Conservation (phyloP, 805 yeast species). For the Cyberlindnera euphorbiiphila region DNA sequence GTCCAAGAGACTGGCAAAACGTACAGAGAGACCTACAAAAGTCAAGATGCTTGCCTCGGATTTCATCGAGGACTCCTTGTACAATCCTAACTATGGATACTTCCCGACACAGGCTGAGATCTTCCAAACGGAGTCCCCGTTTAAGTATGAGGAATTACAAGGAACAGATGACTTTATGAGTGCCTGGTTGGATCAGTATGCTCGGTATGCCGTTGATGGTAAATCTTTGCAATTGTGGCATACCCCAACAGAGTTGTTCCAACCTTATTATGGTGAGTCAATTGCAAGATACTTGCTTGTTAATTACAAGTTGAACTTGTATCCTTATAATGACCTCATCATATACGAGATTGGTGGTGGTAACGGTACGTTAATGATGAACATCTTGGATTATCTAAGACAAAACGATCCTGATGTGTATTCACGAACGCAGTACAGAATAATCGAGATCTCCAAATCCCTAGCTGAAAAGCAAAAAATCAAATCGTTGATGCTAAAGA, state of each 20-base stretch:
- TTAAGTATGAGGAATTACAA: constrained; percentile 51
- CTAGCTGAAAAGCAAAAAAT: constrained; percentile 29
- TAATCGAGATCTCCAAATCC: constrained; percentile 23
- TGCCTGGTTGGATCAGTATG: constrained; percentile 62
- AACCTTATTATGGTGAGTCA: constrained; percentile 82
- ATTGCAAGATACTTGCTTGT: constrained; percentile 75
- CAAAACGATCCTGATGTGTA: constrained; percentile 71
- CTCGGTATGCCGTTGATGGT: constrained; percentile 40
- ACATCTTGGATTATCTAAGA: constrained; percentile 62
- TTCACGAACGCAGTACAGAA: constrained; percentile 50
- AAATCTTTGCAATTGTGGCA: constrained; percentile 69
- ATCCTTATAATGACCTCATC: constrained; percentile 66
- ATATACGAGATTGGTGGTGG: constrained; percentile 92
- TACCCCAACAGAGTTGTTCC: constrained; percentile 83
- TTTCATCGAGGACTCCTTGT: constrained; percentile 80
- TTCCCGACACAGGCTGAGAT: constrained; percentile 76
- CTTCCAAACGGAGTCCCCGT: constrained; percentile 62
- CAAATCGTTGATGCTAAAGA: constrained; percentile 12
- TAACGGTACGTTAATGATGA: constrained; percentile 80
- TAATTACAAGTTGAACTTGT: constrained; percentile 62
- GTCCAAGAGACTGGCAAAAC: constrained; percentile 23
- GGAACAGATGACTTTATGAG: constrained; percentile 70
- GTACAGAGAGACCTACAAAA: constrained; percentile 47
- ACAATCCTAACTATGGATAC: constrained; percentile 80
- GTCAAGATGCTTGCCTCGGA: constrained; percentile 73